Conservation (phyloP, 768 basidiomycete species). For the Mycena sanguinolenta region DNA sequence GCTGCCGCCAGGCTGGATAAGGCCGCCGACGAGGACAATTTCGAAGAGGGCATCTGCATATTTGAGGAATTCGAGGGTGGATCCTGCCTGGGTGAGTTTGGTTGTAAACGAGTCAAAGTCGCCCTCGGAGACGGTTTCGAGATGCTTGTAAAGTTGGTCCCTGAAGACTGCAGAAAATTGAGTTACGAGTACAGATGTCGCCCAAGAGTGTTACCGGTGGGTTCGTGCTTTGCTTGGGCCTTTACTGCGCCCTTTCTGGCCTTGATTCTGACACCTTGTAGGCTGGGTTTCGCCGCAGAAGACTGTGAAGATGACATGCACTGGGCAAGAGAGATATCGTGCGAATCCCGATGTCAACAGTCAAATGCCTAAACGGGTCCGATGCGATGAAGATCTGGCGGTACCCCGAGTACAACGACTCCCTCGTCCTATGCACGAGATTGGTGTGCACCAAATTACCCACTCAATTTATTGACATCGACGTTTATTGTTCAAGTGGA, state of each 20-base stretch:
- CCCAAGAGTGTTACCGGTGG: constrained; percentile 62
- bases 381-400: too few relatives aligned
- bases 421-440: too few relatives aligned
- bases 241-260: constrained; percentile 94
- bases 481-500: too few relatives aligned
- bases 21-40: constrained; percentile 93
- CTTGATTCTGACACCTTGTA: constrained; percentile 94
- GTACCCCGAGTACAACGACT: too few relatives aligned
- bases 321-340: constrained; percentile 51
- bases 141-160: constrained; percentile 92
- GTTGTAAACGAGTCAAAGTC: constrained; percentile 88
- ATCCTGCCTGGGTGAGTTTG: constrained; percentile 92
- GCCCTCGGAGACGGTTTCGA: constrained; percentile 82
- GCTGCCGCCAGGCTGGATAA: constrained; percentile 95
- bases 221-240: constrained; percentile 95
- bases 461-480: too few relatives aligned
- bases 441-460: too few relatives aligned
- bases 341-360: background rate
- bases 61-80: constrained; percentile 94
- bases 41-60: constrained; percentile 98
- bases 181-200: constrained; percentile 3
- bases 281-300: constrained; percentile 86
- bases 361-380: too few relatives aligned
- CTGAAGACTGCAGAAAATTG: constrained; percentile 77
- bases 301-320: constrained; percentile 92